Evolutionary conservation across 2,329 filamentous ascomycete genomes (phyloP).

Genomic region (Parafenestella ontariensis): DNA sequence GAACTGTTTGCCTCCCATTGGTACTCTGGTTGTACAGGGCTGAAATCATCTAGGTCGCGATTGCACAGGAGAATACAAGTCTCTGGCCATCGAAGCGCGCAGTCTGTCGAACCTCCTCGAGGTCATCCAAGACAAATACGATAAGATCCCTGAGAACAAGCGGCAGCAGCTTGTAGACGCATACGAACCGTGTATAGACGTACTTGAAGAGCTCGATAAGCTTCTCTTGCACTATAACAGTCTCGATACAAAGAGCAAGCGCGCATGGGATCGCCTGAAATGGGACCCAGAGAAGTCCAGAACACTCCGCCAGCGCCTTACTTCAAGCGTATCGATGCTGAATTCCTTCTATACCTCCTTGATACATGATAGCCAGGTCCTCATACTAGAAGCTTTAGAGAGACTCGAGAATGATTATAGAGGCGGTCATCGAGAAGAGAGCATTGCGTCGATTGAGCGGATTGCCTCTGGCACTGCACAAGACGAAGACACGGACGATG

Average conservation of each 20-base stretch:
- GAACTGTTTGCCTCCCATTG: constrained; percentile 24
- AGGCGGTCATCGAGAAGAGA: constrained; percentile 41
- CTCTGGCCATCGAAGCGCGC: constrained; percentile 32
- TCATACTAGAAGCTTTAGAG: constrained; percentile 40
- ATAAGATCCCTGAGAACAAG: constrained; percentile 29
- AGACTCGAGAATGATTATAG: constrained; percentile 37
- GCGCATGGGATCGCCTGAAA: constrained; percentile 40
- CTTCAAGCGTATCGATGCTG: constrained; percentile 32
- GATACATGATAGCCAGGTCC: constrained; percentile 36
- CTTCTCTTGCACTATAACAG: constrained; percentile 36
- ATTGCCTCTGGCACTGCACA: constrained; percentile 19
- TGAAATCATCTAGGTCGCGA: constrained; percentile 32
- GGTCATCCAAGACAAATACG: constrained; percentile 38
- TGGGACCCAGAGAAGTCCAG: constrained; percentile 35
- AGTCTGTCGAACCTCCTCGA: constrained; percentile 35
- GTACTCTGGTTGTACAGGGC: background rate
- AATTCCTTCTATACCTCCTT: constrained; percentile 37
- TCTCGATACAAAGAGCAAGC: constrained; percentile 37
- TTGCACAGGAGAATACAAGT: constrained; percentile 39
- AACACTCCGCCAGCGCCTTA: constrained; percentile 30
- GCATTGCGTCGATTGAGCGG: constrained; percentile 30
- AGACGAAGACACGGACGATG: constrained; percentile 27
- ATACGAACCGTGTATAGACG: constrained; percentile 33
- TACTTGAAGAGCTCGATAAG: constrained; percentile 36
- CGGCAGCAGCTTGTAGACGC: constrained; percentile 28